Conservation (phyloP, 2,329 filamentous ascomycete genomes). For the Colletotrichum liaoningense region DNA sequence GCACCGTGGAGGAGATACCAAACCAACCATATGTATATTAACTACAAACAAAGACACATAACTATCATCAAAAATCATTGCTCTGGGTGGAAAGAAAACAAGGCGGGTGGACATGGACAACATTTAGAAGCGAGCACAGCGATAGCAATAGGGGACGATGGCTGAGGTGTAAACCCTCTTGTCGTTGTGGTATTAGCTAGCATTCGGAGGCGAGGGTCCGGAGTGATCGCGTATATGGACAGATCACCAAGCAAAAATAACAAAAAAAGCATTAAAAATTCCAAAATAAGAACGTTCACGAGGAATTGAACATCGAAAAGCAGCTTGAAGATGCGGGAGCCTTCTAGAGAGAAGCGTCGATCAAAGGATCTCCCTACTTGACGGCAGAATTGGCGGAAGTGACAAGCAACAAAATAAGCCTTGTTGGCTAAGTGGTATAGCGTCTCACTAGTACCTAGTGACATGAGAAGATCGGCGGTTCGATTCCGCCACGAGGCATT, state of each 20-base stretch:
- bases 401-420: too few relatives aligned
- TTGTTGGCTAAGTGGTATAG: slow-evolving; percentile 39
- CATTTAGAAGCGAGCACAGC: slow-evolving; percentile 5
- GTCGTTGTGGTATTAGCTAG: neutral
- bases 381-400: too few relatives aligned
- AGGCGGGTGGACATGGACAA: neutral
- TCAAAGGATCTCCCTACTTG: rapidly evolving
- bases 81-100: too few relatives aligned
- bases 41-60: neutral
- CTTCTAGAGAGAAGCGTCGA: too few relatives aligned
- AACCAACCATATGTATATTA: slow-evolving; percentile 16
- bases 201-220: neutral
- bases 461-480: slow-evolving; percentile 37
- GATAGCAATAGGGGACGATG: neutral
- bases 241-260: too few relatives aligned
- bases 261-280: too few relatives aligned
- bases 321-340: too few relatives aligned
- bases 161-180: neutral
- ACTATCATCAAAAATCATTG: neutral
- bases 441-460: slow-evolving; percentile 36
- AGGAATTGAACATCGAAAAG: rapidly evolving
- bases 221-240: neutral
- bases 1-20: slow-evolving; percentile 29
- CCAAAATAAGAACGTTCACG: too few relatives aligned
- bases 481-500: slow-evolving; percentile 37